phyloP scores from a whole-genome alignment of 176 grass and related monocot species.

The Phragmites australis region DNA sequence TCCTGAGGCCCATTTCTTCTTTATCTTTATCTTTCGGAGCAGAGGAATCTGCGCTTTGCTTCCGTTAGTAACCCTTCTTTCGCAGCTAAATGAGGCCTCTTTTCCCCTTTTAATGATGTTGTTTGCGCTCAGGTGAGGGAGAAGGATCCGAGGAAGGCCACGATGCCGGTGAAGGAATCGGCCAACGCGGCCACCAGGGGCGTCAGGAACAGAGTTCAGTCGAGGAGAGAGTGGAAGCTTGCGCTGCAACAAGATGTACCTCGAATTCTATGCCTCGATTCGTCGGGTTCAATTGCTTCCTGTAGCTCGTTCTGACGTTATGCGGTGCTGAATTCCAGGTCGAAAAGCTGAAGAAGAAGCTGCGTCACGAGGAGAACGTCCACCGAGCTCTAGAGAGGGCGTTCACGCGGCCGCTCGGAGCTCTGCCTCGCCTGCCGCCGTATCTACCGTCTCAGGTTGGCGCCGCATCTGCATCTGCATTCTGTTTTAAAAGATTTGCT shows the following conservation, averaged over 20 bases:
- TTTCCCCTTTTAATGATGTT: conserved; percentile 41
- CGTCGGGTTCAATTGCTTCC: neutral
- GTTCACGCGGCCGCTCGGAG: conserved; percentile 91
- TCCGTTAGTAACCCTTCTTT: conserved; percentile 49
- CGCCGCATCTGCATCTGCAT: neutral
- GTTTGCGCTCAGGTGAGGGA: conserved; percentile 59
- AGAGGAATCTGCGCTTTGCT: conserved; percentile 49
- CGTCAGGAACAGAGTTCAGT: conserved; percentile 55
- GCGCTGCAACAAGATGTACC: conserved; percentile 92
- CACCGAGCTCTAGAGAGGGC: conserved; percentile 94
- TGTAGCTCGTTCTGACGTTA: conserved; percentile 21
- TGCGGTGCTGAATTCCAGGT: conserved; percentile 55
- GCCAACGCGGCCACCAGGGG: conserved; percentile 14
- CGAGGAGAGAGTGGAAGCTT: conserved; percentile 78
- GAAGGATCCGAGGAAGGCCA: conserved; percentile 67
- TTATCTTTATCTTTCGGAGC: conserved; percentile 45
- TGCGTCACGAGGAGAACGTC: conserved; percentile 94
- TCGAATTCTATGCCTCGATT: conserved; percentile 17
- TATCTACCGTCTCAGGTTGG: conserved; percentile 85
- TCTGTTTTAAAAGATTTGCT: neutral
- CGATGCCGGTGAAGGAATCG: conserved; percentile 40
- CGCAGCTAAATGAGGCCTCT: conserved; percentile 26
- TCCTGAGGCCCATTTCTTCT: conserved; percentile 29
- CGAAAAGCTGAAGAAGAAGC: conserved; percentile 94
- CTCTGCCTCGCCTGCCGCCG: conserved; percentile 92